A percentile compares a stretch with the other conserved stretches of the same genome.
Conservation (phyloP, 2,329 filamentous ascomycete species). For the Westerdykella sp. region DNA sequence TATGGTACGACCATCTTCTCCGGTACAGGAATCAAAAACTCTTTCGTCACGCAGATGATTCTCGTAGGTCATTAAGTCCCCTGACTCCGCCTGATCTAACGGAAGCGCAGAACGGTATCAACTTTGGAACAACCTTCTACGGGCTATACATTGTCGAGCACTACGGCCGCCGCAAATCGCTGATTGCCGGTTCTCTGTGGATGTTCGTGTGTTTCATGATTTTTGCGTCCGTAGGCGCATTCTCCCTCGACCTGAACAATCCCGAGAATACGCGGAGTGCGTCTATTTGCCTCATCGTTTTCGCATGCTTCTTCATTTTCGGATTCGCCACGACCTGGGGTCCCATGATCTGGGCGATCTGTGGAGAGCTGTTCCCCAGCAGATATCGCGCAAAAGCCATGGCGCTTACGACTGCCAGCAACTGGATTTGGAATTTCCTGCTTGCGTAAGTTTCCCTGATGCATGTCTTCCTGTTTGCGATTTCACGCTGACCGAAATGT, state of each 20-base stretch:
- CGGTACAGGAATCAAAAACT: constrained; percentile 37
- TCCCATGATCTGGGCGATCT: constrained; percentile 63
- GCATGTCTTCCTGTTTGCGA: not conserved
- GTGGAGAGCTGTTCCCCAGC: constrained; percentile 58
- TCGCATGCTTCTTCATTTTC: constrained; percentile 61
- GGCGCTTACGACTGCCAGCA: constrained; percentile 39
- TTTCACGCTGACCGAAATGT: constrained; percentile 1
- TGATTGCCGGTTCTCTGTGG: constrained; percentile 42
- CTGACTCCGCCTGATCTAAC: not conserved
- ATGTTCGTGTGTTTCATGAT: constrained; percentile 55
- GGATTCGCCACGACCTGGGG: constrained; percentile 64
- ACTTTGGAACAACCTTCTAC: constrained; percentile 42
- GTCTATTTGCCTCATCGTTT: constrained; percentile 55
- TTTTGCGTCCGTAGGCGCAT: constrained; percentile 43
- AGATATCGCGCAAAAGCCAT: constrained; percentile 43
- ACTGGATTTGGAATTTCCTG: constrained; percentile 41
- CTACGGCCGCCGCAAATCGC: constrained; percentile 40
- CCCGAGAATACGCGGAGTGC: constrained; percentile 24
- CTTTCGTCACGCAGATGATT: constrained; percentile 43
- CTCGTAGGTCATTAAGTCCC: constrained; percentile 26
- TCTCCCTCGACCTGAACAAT: constrained; percentile 30
- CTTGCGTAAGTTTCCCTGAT: constrained; percentile 22
- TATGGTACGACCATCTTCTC: constrained; percentile 43
- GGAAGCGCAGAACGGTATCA: constrained; percentile 35
- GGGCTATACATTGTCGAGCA: constrained; percentile 43